Evolutionary conservation across 73 alveolate species (phyloP).

Genomic region (Symbiodinium natans): DNA sequence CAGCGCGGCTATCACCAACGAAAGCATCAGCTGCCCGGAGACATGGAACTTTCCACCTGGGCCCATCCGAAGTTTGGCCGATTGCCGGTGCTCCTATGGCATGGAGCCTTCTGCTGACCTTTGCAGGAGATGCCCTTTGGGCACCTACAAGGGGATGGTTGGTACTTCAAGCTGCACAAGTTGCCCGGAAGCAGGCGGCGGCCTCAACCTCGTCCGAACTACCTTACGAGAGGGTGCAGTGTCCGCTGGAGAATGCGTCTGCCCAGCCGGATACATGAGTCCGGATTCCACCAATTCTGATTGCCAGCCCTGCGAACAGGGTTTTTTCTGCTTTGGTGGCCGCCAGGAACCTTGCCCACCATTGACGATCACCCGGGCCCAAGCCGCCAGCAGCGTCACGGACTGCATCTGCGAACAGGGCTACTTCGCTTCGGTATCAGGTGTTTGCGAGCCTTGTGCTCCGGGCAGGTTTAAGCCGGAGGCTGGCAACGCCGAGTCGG

Average conservation of each 20-base stretch:
- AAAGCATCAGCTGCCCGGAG: not conserved
- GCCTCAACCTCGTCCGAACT: no score
- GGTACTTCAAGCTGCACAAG: not conserved
- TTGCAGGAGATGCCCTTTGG: not conserved
- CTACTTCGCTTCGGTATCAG: no score
- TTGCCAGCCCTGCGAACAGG: not conserved
- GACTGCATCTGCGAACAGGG: no score
- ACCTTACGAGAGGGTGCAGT: not conserved
- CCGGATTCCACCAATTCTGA: not conserved
- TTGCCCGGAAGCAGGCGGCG: no score
- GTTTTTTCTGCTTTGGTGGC: not conserved
- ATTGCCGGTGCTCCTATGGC: conserved; percentile 1
- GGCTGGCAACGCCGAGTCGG: no score
- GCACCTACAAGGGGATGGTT: not conserved
- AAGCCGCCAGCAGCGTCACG: no score
- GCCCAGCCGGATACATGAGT: conserved; percentile 3
- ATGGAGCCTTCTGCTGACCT: not conserved
- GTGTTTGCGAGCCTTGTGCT: no score
- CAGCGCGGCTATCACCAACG: not conserved
- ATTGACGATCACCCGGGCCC: no score
- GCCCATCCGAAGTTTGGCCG: not conserved
- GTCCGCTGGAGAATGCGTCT: not conserved
- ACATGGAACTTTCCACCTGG: not conserved
- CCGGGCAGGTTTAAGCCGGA: no score
- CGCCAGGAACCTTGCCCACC: no score